Evolutionary conservation across 2,329 filamentous ascomycete species (phyloP).

Genomic region (Penicillium sumatraense): DNA sequence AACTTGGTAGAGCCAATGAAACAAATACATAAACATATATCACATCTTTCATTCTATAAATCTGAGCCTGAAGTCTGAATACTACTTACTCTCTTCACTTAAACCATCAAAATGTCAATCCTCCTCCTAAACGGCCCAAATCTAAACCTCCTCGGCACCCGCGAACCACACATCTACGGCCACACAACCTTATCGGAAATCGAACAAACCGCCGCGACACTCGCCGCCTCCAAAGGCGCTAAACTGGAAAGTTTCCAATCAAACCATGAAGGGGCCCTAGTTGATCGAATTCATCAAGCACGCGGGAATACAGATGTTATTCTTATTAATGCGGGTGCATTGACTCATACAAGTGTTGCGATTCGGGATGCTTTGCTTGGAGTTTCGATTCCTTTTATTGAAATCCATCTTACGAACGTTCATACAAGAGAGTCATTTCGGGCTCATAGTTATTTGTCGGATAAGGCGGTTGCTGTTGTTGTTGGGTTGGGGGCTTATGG

Average conservation of each 20-base stretch:
- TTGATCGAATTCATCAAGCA: conserved; percentile 71
- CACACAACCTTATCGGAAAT: conserved; percentile 67
- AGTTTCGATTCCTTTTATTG: conserved; percentile 71
- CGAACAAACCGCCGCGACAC: conserved; percentile 50
- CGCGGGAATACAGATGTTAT: conserved; percentile 58
- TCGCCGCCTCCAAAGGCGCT: conserved; percentile 53
- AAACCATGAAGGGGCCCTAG: conserved; percentile 74
- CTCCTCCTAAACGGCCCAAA: conserved; percentile 77
- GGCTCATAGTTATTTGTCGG: conserved; percentile 69
- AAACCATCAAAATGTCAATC: conserved; percentile 8
- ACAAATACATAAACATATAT: no score
- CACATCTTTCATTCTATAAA: no score
- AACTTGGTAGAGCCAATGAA: no score
- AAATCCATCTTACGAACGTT: conserved; percentile 73
- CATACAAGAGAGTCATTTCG: conserved; percentile 69
- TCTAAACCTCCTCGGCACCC: conserved; percentile 73
- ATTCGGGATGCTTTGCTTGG: conserved; percentile 71
- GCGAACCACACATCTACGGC: conserved; percentile 75
- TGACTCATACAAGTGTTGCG: conserved; percentile 74
- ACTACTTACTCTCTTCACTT: background rate
- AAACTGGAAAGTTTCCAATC: conserved; percentile 67
- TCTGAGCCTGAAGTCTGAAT: no score
- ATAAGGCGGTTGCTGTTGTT: conserved; percentile 60
- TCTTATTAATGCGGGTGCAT: conserved; percentile 73
- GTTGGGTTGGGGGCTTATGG: conserved; percentile 12